Conservation (phyloP, 768 basidiomycete genomes). For the Podaxis sp. region DNA sequence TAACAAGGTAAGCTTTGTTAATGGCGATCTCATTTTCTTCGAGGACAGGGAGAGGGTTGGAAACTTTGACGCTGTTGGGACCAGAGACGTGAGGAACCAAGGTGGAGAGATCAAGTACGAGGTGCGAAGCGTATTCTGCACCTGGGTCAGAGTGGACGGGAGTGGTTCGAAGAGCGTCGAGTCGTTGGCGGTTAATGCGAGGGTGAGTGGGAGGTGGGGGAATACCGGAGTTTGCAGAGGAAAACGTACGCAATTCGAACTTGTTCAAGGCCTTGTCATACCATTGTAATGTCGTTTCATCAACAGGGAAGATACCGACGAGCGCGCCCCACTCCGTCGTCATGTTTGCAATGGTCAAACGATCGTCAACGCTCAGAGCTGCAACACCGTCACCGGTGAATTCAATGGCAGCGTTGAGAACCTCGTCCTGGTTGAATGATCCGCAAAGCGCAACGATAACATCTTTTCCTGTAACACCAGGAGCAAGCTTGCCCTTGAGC, state of each 20-base stretch:
- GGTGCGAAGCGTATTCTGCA: constrained; percentile 83
- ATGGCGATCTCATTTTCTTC: constrained; percentile 74
- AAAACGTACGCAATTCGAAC: constrained; percentile 76
- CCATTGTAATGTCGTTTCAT: constrained; percentile 80
- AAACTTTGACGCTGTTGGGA: constrained; percentile 96
- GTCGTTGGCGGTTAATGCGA: constrained; percentile 73
- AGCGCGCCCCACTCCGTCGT: constrained; percentile 99
- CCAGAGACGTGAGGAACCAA: constrained; percentile 96
- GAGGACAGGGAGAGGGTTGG: constrained; percentile 89
- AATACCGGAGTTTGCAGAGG: constrained; percentile 50
- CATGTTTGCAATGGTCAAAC: constrained; percentile 98
- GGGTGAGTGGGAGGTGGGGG: constrained; percentile 81
- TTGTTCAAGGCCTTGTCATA: constrained; percentile 75
- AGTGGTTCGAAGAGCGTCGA: constrained; percentile 60
- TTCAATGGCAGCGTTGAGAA: constrained; percentile 95
- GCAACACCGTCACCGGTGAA: constrained; percentile 89
- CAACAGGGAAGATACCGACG: constrained; percentile 92
- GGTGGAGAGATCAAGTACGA: constrained; percentile 89
- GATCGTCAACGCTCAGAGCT: constrained; percentile 82
- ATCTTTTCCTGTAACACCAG: constrained; percentile 97
- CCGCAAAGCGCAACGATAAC: constrained; percentile 97
- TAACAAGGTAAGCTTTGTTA: constrained; percentile 97
- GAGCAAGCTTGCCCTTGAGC: constrained; percentile 73
- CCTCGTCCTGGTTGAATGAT: constrained; percentile 94
- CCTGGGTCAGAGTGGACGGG: constrained; percentile 68